A percentile compares a stretch with the other conserved stretches of the same genome.
Evolutionary conservation across 1,284 basidiomycete genomes (phyloP).

Genomic region (Tremellales sp.): DNA sequence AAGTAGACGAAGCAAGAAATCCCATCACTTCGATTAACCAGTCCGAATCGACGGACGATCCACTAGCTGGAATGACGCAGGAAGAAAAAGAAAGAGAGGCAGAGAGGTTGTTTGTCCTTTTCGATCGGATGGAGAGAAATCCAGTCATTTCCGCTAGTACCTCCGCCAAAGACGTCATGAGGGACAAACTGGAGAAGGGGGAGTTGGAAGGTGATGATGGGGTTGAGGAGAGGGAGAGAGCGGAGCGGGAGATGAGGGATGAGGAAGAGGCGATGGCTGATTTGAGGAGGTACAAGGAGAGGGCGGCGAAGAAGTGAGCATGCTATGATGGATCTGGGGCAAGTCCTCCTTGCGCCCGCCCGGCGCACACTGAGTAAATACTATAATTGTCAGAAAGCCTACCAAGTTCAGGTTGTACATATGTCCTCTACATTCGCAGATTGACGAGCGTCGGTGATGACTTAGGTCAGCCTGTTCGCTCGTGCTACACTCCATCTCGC

Average conservation of each 20-base stretch:
- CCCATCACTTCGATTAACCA: slow-evolving; percentile 25
- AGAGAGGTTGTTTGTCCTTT: slow-evolving; percentile 81
- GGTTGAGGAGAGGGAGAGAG: slow-evolving; percentile 11
- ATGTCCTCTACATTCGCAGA: no score
- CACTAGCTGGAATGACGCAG: slow-evolving; percentile 65
- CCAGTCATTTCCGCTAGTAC: slow-evolving; percentile 44
- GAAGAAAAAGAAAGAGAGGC: slow-evolving; percentile 89
- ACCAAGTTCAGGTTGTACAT: no score
- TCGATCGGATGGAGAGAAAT: slow-evolving; percentile 75
- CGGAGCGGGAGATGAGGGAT: slow-evolving; percentile 31
- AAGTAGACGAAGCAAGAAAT: slow-evolving; percentile 15
- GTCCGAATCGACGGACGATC: background rate
- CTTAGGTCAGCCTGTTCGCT: no score
- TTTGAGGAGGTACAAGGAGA: slow-evolving; percentile 34
- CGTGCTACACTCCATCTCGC: no score
- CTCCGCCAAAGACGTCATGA: slow-evolving; percentile 26
- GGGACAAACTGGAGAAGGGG: slow-evolving; percentile 24
- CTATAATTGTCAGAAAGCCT: no score
- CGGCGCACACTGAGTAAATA: no score
- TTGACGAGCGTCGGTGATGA: no score
- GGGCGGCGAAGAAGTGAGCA: slow-evolving; percentile 18
- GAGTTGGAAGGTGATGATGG: slow-evolving; percentile 27
- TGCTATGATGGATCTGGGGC: no score
- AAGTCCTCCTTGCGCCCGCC: no score
- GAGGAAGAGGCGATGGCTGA: slow-evolving; percentile 42